Conservation (phyloP, 805 yeast genomes). For the Dipodascus albidus region DNA sequence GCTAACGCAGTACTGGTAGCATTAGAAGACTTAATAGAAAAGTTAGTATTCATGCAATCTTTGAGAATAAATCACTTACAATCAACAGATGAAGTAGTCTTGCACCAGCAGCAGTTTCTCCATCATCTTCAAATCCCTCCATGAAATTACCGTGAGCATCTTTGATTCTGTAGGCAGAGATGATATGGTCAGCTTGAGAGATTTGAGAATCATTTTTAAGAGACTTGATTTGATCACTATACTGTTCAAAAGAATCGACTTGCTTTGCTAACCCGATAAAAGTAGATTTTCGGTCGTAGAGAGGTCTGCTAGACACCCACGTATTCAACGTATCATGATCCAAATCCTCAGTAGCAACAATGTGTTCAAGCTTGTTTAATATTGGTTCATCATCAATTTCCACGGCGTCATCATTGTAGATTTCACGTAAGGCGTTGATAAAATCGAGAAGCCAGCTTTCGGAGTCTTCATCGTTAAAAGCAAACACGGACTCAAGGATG, state of each 20-base stretch:
- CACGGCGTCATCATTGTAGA: background rate
- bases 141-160: constrained; percentile 39
- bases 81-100: constrained; percentile 64
- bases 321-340: constrained; percentile 36
- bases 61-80: background rate
- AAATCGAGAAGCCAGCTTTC: constrained; percentile 6
- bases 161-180: constrained; percentile 80
- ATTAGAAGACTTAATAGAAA: constrained; percentile 22
- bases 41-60: too few species aligned
- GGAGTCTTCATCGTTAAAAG: background rate
- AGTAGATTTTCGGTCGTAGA: constrained; percentile 73
- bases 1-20: constrained; percentile 36
- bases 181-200: constrained; percentile 61
- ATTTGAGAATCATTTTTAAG: constrained; percentile 58
- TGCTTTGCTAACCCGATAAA: constrained; percentile 66
- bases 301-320: constrained; percentile 70
- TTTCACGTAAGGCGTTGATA: constrained; percentile 2
- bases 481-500: background rate
- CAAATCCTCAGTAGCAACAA: background rate
- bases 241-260: constrained; percentile 60
- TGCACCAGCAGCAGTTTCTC: constrained; percentile 94
- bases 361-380: background rate
- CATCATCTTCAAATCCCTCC: constrained; percentile 94
- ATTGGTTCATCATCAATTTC: constrained; percentile 2
- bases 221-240: constrained; percentile 36